These are phyloP conservation scores for Flaveria floridana DNA, from an alignment of 140 eudicot genomes.

Conservation along the genomic window DNA sequence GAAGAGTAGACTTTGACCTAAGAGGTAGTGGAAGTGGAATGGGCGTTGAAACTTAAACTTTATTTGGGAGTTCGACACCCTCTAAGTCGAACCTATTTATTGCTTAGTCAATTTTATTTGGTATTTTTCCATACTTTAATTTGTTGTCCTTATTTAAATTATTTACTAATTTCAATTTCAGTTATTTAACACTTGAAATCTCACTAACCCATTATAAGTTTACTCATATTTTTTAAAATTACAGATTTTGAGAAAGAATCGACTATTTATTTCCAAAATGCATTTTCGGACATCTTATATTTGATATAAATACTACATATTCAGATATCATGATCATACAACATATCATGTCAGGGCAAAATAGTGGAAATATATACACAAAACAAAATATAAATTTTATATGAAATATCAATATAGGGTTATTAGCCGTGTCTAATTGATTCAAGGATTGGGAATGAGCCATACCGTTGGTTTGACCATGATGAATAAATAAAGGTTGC, in stretches of 20 bases:
- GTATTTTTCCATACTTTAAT: background rate
- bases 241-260: background rate
- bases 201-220: background rate
- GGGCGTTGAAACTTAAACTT: background rate
- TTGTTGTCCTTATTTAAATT: background rate
- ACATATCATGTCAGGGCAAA: background rate
- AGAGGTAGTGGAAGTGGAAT: background rate
- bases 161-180: background rate
- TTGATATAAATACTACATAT: background rate
- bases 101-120: background rate
- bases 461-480: too few relatives aligned
- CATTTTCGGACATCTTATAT: background rate
- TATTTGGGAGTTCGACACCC: constrained; percentile 11
- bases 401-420: background rate
- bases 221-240: background rate
- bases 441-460: too few relatives aligned
- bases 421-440: background rate
- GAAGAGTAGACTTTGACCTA: too few relatives aligned
- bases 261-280: background rate
- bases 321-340: background rate
- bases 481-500: too few relatives aligned
- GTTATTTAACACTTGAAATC: background rate
- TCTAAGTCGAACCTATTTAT: background rate
- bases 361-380: background rate
- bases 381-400: background rate